phyloP scores from a whole-genome alignment of 345 rosid genomes.

The Corymbia maculata region DNA sequence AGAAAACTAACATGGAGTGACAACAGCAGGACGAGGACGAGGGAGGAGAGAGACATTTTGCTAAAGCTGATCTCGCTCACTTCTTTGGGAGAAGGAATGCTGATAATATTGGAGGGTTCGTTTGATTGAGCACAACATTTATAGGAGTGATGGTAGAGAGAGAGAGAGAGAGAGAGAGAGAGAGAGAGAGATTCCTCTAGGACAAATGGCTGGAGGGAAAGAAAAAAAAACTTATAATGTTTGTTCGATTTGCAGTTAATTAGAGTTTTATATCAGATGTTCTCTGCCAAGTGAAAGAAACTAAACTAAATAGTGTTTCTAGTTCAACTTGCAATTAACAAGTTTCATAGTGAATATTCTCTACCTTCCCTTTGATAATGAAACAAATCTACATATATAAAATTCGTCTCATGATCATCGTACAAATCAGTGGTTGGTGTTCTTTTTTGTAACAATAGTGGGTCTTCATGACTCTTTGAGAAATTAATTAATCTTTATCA shows the following conservation, averaged over 20 bases:
- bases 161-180: not conserved
- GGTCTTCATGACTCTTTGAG: not conserved
- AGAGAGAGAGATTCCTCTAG: not conserved
- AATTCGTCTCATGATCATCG: fast-evolving
- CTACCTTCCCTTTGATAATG: not conserved
- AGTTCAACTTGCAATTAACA: not conserved
- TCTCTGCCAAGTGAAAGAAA: not conserved
- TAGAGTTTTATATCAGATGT: not conserved
- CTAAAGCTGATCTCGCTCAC: not conserved
- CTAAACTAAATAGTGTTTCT: not conserved
- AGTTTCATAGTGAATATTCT: not conserved
- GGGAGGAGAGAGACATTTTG: not conserved
- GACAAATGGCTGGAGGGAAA: not conserved
- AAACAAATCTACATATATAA: not conserved
- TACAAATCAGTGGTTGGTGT: too few relatives aligned
- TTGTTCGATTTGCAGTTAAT: not conserved
- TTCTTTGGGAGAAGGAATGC: not conserved
- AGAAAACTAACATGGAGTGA: slow-evolving; percentile 24
- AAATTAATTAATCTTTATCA: not conserved
- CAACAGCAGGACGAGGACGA: not conserved
- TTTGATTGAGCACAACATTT: not conserved
- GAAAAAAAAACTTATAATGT: not conserved
- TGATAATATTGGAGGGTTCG: not conserved
- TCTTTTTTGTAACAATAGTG: too few relatives aligned
- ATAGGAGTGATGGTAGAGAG: not conserved